phyloP scores from a whole-genome alignment of 2,329 filamentous ascomycete genomes.

The Penicillium brasilianum region DNA sequence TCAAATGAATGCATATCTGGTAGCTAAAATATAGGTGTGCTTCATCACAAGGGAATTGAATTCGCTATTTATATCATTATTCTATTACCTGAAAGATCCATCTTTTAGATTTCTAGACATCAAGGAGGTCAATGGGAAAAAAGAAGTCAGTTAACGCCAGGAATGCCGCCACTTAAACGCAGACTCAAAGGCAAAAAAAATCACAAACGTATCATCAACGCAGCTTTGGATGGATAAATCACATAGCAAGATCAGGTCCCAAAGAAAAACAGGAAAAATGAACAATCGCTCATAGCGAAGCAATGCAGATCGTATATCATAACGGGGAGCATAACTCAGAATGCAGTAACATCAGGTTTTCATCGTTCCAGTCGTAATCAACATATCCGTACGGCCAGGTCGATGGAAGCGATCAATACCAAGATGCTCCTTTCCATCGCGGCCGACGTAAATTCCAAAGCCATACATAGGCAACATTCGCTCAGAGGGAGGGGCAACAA shows the following conservation, averaged over 20 bases:
- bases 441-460: slow-evolving; percentile 62
- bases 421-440: slow-evolving; percentile 64
- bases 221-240: background rate
- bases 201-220: slow-evolving; percentile 1
- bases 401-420: slow-evolving; percentile 63
- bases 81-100: background rate
- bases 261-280: background rate
- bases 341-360: slow-evolving; percentile 18
- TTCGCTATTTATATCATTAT: background rate
- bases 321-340: background rate
- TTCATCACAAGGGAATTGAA: background rate
- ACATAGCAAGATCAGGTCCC: background rate
- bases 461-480: slow-evolving; percentile 54
- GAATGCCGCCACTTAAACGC: slow-evolving; percentile 9
- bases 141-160: slow-evolving; percentile 13
- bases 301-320: slow-evolving; percentile 12
- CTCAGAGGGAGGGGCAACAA: slow-evolving; percentile 55
- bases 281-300: slow-evolving; percentile 5
- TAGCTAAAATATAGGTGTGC: background rate
- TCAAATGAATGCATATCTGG: background rate
- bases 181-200: slow-evolving; percentile 7
- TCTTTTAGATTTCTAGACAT: background rate
- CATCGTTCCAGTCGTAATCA: slow-evolving; percentile 45
- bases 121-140: background rate
- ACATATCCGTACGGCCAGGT: slow-evolving; percentile 49